Evolutionary conservation across 805 yeast genomes (phyloP), one percentile per base, ranked within the genome.

Genomic region (Blastobotrys mokoenaii): DNA sequence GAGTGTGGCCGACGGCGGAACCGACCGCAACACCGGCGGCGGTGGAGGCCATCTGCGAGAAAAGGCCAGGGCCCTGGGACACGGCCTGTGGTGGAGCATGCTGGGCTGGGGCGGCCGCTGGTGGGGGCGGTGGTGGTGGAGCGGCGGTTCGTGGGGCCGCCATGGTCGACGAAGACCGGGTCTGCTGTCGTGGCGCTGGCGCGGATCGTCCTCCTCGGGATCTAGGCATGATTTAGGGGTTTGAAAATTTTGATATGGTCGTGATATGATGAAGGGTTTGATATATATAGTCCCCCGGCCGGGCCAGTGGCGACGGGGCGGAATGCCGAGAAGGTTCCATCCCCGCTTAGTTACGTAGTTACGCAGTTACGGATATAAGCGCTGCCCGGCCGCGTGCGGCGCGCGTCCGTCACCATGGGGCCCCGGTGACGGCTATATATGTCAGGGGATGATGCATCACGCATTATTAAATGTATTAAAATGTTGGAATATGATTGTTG

Each of bases 11-110:
- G 45, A 90, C 81, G 50, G 97, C 82, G 43, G 96, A 86, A 59
- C 98, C 98, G 46, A 93, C 97, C 45, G 97, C 98, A 38, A 93
- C 98, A 80, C 98, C 98, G 41, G 97, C 98, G 46, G 98, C 98
- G 41, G 98, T 93, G 40, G 95, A 74, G 34, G 97, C 97, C 98
- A 93, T 93, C 70, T 93, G 95, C 49, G 90, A 84, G 60, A 90
- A 89, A 63, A 90, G 59, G 59, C 97, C 97, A 40, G 97, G 97
- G 58, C 62, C 65, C 49, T 58, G 65, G 41, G 54, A 63, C 46
- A 58, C 66, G 36, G 61, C 76, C 18, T 72, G 68, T 51, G 71
- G 75, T 22, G 27, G 27, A 22, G 27, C 27, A 49, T 72, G 73
- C 44, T 71, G 61, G 47, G 68, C 66, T 49, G 77, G 77, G 40